Base-by-base conservation (phyloP, 805 yeast genomes). In the Millerozyma miso region DNA sequence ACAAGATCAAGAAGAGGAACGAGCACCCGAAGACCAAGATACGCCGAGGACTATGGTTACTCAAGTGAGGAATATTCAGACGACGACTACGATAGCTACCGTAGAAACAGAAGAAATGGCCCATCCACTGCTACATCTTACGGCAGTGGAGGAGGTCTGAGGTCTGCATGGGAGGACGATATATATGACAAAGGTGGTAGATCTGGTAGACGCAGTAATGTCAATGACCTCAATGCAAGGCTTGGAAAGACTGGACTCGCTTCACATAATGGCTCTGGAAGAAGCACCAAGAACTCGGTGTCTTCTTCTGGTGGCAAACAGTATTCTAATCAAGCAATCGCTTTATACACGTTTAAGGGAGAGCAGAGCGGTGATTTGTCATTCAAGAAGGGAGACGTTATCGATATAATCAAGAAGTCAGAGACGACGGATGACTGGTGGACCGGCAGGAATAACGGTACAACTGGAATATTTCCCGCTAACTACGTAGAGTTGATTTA, bases 391-490 rank as follows among this genome's bases (percentile, higher is more conserved):
- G 99, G 99, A 42, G 99, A 93, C 62, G 85, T 87, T 13, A 87
- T 93, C 52, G 83, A 88, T 35, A 85, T 93, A 51, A 69, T 87
- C 43, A 88, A 89, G 63, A 88, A 86, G 63, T 81, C 93, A 7
- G 90, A 85, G 6, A 84, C 96, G 12, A 79, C 81, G 39, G 96
- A 93, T 61, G 98, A 93, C 62, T 93, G 99, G 99, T 93, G 99
- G 99, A 88, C 97, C 0, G 99, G 99, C 19, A 81, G 85, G 59
- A 70, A 81, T 42, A 86, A 85, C 52, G 91, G 95, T 10, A 67
- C 67, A 47, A 88, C 87, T 54, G 99, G 99, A 35, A 90, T 90
- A 17, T 91, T 91, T 76, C 99, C 99, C 7, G 99, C 99, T 2
- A 91, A 91, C 62, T 91, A 91, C 59, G 97, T 91, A 35, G 95